Evolutionary conservation across 257 asterid species (phyloP), one percentile per base, ranked within the genome.

Genomic region (Solanum pinnatisectum): DNA sequence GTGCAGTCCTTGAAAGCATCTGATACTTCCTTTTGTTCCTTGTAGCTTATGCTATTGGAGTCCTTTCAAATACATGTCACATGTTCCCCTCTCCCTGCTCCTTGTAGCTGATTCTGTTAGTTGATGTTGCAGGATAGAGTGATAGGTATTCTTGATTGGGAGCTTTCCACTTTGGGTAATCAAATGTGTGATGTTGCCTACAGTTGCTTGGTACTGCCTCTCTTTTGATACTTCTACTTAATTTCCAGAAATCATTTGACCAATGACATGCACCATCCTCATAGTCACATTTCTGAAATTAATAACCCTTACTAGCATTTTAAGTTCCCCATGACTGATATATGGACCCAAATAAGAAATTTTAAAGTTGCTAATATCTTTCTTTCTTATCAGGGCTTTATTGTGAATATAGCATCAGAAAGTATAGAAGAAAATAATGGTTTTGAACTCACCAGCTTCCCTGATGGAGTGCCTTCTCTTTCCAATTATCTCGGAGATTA

Each of bases 61-160:
- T 42, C 42, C 18, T 72, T 33, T 86, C 65, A 76, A 23, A 42
- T 87, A 73, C 86, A 78, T 30, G 36, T 27, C 40, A 46, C 14
- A 49, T 79, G 27, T 44, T n/a, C 40, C 27, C 16, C 40, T 30
- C 27, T 30, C 27, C 40, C 39, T 0, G 18, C 27, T 33, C 85
- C 40, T 16, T 27, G 39, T 23, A 13, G 35, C 40, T 60, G 71
- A 46, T 65, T 85, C 72, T 46, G 73, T 89, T 39, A 82, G 82
- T 88, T 87, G 85, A 36, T 89, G 68, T 49, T 92, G 90, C 98
- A 97, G 99, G 98, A 95, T 93, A 93, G 94, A 90, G 99, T 97
- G 87, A 96, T 97, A 73, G 99, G 99, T 76, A 92, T 97, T 88
- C 94, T 97, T 73, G 99, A 97, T 89, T 97, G 99, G 99, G 99